These are phyloP conservation scores for Phlegmacium glaucopus DNA, from an alignment of 768 basidiomycete species.

Conservation along the genomic window DNA sequence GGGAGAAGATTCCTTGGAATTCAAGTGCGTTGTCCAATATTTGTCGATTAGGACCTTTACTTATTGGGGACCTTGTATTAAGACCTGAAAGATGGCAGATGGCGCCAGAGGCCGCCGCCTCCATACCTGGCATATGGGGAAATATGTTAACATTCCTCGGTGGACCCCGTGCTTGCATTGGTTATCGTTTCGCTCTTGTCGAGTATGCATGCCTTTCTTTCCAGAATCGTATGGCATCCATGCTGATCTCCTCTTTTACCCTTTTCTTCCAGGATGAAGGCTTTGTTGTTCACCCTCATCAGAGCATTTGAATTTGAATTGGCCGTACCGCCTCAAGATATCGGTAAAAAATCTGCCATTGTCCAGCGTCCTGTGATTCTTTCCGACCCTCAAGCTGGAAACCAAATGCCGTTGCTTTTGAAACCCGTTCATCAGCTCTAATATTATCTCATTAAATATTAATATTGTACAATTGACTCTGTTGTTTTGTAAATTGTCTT, in stretches of 20 bases:
- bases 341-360: slow-evolving; percentile 29
- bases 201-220: slow-evolving; percentile 38
- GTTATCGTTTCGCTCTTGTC: slow-evolving; percentile 59
- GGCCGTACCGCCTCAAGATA: slow-evolving; percentile 37
- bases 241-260: neutral
- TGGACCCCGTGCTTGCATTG: slow-evolving; percentile 65
- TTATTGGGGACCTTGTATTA: neutral
- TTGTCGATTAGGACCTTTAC: too few species aligned
- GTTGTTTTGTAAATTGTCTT: too few species aligned
- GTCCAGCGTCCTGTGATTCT: slow-evolving; percentile 43
- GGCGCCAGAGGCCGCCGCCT: slow-evolving; percentile 37
- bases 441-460: too few species aligned
- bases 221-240: neutral
- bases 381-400: slow-evolving; percentile 37
- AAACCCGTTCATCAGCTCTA: slow-evolving; percentile 17
- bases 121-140: slow-evolving; percentile 59
- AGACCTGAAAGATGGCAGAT: slow-evolving; percentile 66
- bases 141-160: slow-evolving; percentile 61
- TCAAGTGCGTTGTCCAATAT: slow-evolving; percentile 37
- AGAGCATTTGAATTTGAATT: slow-evolving; percentile 47
- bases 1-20: slow-evolving; percentile 63
- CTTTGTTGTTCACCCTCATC: slow-evolving; percentile 26
- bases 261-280: slow-evolving; percentile 23
- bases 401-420: slow-evolving; percentile 46
- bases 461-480: too few species aligned